A percentile compares a stretch with the other conserved stretches of the same genome.
Conservation (phyloP, 2,329 filamentous ascomycete species). For the Diaporthe eres region DNA sequence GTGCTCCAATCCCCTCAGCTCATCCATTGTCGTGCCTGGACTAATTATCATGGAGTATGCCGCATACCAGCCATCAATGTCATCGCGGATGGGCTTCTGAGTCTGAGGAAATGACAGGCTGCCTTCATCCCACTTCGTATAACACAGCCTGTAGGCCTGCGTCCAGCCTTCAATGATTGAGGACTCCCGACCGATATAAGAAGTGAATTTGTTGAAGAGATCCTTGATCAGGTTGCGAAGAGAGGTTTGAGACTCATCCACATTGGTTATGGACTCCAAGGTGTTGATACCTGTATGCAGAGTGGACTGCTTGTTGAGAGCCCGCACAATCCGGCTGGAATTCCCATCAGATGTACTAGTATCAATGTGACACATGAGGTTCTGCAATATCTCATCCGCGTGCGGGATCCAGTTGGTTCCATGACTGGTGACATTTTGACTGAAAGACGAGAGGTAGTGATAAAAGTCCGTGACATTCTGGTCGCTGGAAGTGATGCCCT, state of each 20-base stretch:
- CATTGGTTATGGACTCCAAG: neutral
- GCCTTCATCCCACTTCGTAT: conserved; percentile 17
- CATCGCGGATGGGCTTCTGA: conserved; percentile 26
- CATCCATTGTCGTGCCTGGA: neutral
- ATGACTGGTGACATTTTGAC: neutral
- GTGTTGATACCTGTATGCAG: conserved; percentile 24
- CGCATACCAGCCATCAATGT: conserved; percentile 29
- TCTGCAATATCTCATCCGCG: conserved; percentile 13
- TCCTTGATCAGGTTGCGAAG: neutral
- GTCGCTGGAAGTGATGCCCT: neutral
- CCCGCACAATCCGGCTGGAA: neutral
- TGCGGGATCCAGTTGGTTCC: conserved; percentile 8
- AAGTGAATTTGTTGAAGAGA: neutral
- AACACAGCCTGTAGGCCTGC: conserved; percentile 16
- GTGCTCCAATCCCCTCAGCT: conserved; percentile 13
- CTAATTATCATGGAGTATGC: conserved; percentile 10
- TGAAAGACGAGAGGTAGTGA: neutral
- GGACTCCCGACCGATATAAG: conserved; percentile 8
- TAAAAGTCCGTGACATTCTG: neutral
- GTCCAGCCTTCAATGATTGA: conserved; percentile 25
- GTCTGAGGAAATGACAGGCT: neutral
- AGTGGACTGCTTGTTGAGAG: neutral
- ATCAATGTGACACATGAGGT: conserved; percentile 14
- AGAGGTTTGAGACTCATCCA: neutral
- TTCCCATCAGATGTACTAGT: neutral